A percentile compares a stretch with the other conserved stretches of the same genome.
Evolutionary conservation across 148 eudicot genomes (phyloP).

Genomic region (Rhododendron griersonianum): DNA sequence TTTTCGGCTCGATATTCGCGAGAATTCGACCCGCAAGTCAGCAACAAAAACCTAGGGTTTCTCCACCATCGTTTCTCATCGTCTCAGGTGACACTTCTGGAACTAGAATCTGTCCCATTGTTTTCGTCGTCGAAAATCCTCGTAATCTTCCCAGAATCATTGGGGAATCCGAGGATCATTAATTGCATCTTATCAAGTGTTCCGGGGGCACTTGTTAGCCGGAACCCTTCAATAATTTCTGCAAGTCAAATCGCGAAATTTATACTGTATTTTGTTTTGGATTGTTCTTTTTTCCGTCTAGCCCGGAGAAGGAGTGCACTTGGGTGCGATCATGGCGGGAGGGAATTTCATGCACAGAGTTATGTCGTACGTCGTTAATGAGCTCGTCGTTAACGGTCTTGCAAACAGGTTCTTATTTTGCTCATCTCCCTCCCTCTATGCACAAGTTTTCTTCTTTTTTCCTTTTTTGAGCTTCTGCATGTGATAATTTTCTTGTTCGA

Average conservation of each 20-base stretch:
- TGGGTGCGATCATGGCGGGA: conserved; percentile 50
- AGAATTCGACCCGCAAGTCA: not conserved
- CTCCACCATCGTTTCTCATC: not conserved
- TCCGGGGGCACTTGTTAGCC: too few species aligned
- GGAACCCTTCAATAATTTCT: not conserved
- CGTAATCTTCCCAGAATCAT: too few species aligned
- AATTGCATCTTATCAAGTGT: too few species aligned
- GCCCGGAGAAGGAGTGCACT: not conserved
- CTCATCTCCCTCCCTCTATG: not conserved
- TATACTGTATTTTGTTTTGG: not conserved
- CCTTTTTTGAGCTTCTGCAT: not conserved
- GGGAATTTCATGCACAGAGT: conserved; percentile 65
- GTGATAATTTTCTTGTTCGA: not conserved
- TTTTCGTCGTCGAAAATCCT: too few species aligned
- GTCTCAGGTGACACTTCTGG: not conserved
- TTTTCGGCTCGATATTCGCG: not conserved
- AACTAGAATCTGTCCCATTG: not conserved
- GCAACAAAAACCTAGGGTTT: conserved; percentile 3
- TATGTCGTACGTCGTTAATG: conserved; percentile 60
- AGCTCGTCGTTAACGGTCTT: conserved; percentile 44
- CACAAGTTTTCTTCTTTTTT: not conserved
- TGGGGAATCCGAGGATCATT: too few species aligned
- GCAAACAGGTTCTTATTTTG: not conserved
- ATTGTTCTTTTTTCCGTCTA: not conserved
- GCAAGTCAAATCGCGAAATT: not conserved